A percentile compares a stretch with the other conserved stretches of the same genome.
Conservation (phyloP, 306 rosid genomes). For the Chamaecrista fasciculata region DNA sequence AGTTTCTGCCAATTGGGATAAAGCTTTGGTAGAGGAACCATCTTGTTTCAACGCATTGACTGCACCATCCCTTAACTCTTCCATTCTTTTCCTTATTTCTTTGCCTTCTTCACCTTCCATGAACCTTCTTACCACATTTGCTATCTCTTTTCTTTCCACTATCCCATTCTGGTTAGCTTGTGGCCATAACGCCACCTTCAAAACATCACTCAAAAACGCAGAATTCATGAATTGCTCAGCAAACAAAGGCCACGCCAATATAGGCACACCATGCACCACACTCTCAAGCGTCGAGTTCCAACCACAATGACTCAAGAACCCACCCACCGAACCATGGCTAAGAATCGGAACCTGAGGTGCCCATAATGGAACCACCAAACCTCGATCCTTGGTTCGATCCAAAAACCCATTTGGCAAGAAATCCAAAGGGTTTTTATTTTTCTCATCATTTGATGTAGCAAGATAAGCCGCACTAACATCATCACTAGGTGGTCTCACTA, state of each 20-base stretch:
- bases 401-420: background rate
- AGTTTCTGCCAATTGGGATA: background rate
- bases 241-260: background rate
- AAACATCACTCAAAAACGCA: background rate
- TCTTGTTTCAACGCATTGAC: background rate
- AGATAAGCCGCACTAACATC: background rate
- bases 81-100: background rate
- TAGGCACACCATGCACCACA: background rate
- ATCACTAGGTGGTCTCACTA: background rate
- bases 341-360: background rate
- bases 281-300: constrained; percentile 1
- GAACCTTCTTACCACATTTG: background rate
- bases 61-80: background rate
- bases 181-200: background rate
- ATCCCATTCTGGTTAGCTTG: background rate
- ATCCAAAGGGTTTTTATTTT: background rate
- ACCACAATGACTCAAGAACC: constrained; percentile 4
- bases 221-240: background rate
- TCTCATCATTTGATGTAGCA: background rate
- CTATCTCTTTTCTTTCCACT: background rate
- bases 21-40: background rate
- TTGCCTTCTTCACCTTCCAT: background rate
- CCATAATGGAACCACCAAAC: constrained; percentile 1
- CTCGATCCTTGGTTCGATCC: background rate
- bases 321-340: background rate